phyloP scores from a whole-genome alignment of 208 protist genomes.

The Phytomonas francai region DNA sequence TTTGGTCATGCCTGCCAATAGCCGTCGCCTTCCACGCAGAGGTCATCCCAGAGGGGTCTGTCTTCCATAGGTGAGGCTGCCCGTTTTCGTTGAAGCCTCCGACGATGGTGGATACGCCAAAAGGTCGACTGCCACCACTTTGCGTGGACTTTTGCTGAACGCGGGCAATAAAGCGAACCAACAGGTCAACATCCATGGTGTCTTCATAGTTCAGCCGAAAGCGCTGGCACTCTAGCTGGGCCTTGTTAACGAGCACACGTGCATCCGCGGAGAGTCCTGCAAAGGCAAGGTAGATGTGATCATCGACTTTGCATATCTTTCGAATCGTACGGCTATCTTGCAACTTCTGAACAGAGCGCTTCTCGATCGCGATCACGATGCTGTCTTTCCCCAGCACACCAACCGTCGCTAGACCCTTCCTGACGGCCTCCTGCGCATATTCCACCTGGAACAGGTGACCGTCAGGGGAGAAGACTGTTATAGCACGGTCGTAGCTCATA shows the following conservation, averaged over 20 bases:
- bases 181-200: conserved; percentile 95
- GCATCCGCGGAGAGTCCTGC: conserved; percentile 98
- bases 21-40: conserved; percentile 73
- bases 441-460: conserved; percentile 99
- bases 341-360: conserved; percentile 96
- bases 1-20: conserved; percentile 95
- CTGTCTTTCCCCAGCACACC: conserved; percentile 85
- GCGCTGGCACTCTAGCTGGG: conserved; percentile 97
- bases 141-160: conserved; percentile 98
- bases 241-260: conserved; percentile 98
- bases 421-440: conserved; percentile 99
- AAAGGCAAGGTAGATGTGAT: conserved; percentile 98
- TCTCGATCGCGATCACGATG: conserved; percentile 98
- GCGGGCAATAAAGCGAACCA: conserved; percentile 96
- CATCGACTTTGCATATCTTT: conserved; percentile 98
- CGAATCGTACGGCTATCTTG: conserved; percentile 98
- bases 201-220: conserved; percentile 99
- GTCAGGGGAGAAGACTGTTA: conserved; percentile 99
- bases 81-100: conserved; percentile 97
- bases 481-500: conserved; percentile 98
- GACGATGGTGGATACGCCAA: conserved; percentile 99
- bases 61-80: conserved; percentile 88
- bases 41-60: conserved; percentile 82
- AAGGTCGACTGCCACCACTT: conserved; percentile 97
- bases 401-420: conserved; percentile 92